These are phyloP conservation scores for Nakaseomyces bracarensis DNA, from an alignment of 1,139 yeast species.

Conservation along the genomic window DNA sequence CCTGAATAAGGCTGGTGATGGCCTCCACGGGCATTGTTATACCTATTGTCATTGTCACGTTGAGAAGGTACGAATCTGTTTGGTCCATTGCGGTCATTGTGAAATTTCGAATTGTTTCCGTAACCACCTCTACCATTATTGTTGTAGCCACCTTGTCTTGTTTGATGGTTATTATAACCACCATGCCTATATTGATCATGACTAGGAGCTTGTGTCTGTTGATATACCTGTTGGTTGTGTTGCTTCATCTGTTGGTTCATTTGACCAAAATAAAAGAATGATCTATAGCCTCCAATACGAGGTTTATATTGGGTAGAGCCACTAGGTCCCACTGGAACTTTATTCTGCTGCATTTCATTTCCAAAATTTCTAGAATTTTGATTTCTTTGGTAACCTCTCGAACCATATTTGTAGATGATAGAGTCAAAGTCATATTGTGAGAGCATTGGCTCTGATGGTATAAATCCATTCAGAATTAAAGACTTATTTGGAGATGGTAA, in stretches of 20 bases:
- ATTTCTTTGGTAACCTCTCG: constrained; percentile 12
- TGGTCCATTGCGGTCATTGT: constrained; percentile 20
- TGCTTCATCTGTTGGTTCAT: constrained; percentile 11
- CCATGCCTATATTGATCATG: constrained; percentile 18
- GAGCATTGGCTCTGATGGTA: constrained; percentile 52
- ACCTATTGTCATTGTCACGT: constrained; percentile 4
- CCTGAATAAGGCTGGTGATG: constrained; percentile 3
- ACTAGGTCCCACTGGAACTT: constrained; percentile 33
- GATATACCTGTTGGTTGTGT: constrained; percentile 4
- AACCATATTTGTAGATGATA: constrained; percentile 38
- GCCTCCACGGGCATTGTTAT: constrained; percentile 4
- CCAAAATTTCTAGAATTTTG: constrained; percentile 21
- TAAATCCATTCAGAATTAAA: constrained; percentile 74
- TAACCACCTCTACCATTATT: constrained; percentile 10
- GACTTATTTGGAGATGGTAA: constrained; percentile 55
- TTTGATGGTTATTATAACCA: constrained; percentile 11
- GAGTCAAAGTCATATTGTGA: constrained; percentile 62
- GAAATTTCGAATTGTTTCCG: constrained; percentile 11
- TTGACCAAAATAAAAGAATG: constrained; percentile 27
- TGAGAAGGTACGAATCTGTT: constrained; percentile 10
- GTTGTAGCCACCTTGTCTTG: constrained; percentile 2
- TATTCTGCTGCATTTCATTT: constrained; percentile 25
- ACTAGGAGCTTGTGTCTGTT: constrained; percentile 2
- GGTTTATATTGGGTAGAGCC: constrained; percentile 35
- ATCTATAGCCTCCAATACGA: constrained; percentile 38